Evolutionary conservation across 352 stramenopile genomes (phyloP), one percentile per base, ranked within the genome.

Genomic region (Globisporangium nodosum): DNA sequence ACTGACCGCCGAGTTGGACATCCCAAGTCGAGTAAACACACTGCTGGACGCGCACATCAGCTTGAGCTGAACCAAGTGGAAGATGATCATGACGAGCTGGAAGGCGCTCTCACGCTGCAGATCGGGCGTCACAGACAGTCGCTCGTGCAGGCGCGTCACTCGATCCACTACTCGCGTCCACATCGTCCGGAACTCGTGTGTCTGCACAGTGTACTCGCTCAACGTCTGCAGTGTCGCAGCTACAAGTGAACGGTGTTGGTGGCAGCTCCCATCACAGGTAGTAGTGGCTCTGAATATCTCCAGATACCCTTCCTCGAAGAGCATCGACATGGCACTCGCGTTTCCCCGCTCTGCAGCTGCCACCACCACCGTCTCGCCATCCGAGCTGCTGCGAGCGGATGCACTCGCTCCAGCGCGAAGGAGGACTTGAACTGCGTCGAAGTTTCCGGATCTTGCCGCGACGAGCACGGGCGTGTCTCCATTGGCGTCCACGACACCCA

Each of bases 151-250:
- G 3, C 37, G 37, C 37, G 37, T 15, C 37, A 43, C 11, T 18
- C 37, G 37, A 13, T 15, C 12, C 37, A 43, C 37, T 15, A 43
- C 37, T 18, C 37, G 37, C 1, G 37, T 39, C 47, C 47, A 52
- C 47, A 58, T 45, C 11, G n/a, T 31, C 30, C 37, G 9, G 40
- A 58, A 37, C 8, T 49, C 42, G 45, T 49, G 45, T 8, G 45
- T 31, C 8, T 31, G 45, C 6, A 8, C 9, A 30, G n/a, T 8
- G 9, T 31, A 49, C n/a, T 49, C 45, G 45, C n/a, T 16, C 45
- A 49, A 3, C n/a, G 45, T 31, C 45, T 49, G n/a, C 7, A 31
- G 11, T 7, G 45, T 49, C 20, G n/a, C 45, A 5, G 11, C 37
- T 3, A 43, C 11, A 43, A 43, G 37, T 3, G 37, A 43, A 4